Evolutionary conservation across 2,329 filamentous ascomycete genomes (phyloP), one percentile per base, ranked within the genome.

Genomic region (Furcasterigmium furcatum): DNA sequence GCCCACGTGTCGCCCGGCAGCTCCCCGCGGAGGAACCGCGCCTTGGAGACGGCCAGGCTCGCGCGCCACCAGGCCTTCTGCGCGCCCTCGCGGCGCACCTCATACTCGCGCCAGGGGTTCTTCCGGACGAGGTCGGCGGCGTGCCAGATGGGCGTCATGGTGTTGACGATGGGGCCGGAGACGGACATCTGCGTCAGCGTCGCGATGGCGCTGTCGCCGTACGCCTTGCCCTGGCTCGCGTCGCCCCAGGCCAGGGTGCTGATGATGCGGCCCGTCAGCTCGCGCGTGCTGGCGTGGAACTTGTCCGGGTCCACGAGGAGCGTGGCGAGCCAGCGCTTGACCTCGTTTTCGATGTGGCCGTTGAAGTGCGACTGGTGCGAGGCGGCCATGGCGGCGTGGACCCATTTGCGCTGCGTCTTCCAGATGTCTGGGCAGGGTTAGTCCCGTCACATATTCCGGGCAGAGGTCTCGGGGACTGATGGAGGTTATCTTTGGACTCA

Each of bases 151-250:
- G 72, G 71, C n/a, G 71, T 68, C 54, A 74, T 55, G 4, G 71
- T 73, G 58, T 77, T 77, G 54, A 74, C 70, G 44, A 77, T 62
- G 13, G 72, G 72, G 1, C 73, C 73, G 5, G 71, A 74, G n/a
- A 76, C 68, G 16, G 71, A 75, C 73, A 76, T 76, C 52, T 67
- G 72, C 43, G 70, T 71, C 39, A 76, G 61, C 2, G 72, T 77
- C 45, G 56, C 55, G 58, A 73, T 69, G 44, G 73, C 73, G 48
- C 64, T 70, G 38, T 73, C 66, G 35, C 71, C 73, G 51, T 73
- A 74, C 29, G 58, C 55, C 44, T 64, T 64, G 18, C 72, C 73
- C 47, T 71, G 68, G 1, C 70, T 61, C 4, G 72, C 71, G 50
- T 76, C 72, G 49, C 74, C 73, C 72, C 72, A 76, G 4, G 73